A percentile compares a stretch with the other conserved stretches of the same genome.
Conservation (phyloP, 2,329 filamentous ascomycete genomes). For the Gyromitra esculenta region DNA sequence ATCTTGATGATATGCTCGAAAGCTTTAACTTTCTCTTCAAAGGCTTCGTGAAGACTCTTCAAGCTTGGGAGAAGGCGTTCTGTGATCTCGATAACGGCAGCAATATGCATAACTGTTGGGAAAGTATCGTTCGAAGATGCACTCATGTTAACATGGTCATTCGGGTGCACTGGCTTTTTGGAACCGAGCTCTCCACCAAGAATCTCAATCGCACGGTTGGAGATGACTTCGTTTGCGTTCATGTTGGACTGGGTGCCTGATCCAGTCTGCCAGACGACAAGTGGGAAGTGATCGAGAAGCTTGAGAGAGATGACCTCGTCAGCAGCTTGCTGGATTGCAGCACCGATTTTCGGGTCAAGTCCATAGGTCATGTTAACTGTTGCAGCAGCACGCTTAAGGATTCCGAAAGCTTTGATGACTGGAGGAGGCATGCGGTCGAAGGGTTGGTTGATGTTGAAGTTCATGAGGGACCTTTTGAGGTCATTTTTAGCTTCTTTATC, state of each 20-base stretch:
- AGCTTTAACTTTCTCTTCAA: conserved; percentile 87
- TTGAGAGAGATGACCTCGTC: conserved; percentile 92
- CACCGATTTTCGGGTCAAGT: conserved; percentile 87
- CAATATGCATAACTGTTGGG: conserved; percentile 99
- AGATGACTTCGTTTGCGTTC: conserved; percentile 99
- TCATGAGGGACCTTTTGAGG: conserved; percentile 75
- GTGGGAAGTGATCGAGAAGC: conserved; percentile 95
- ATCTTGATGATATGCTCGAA: conserved; percentile 99
- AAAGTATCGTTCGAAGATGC: conserved; percentile 99
- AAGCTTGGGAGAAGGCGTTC: conserved; percentile 83
- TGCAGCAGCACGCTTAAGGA: conserved; percentile 95
- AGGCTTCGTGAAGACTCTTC: conserved; percentile 79
- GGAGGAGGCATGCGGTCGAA: conserved; percentile 97
- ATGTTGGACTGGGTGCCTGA: conserved; percentile 99
- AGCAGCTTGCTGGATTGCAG: conserved; percentile 94
- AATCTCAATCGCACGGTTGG: conserved; percentile 98
- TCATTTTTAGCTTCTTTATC: conserved; percentile 17
- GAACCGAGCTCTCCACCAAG: conserved; percentile 90
- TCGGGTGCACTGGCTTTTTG: conserved; percentile 99
- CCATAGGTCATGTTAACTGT: conserved; percentile 95
- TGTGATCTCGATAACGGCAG: conserved; percentile 92
- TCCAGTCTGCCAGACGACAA: conserved; percentile 99
- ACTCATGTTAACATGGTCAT: conserved; percentile 99
- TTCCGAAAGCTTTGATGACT: conserved; percentile 91
- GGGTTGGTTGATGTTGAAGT: conserved; percentile 99